Conservation (phyloP, 2,329 filamentous ascomycete species). For the Polychaeton citri region DNA sequence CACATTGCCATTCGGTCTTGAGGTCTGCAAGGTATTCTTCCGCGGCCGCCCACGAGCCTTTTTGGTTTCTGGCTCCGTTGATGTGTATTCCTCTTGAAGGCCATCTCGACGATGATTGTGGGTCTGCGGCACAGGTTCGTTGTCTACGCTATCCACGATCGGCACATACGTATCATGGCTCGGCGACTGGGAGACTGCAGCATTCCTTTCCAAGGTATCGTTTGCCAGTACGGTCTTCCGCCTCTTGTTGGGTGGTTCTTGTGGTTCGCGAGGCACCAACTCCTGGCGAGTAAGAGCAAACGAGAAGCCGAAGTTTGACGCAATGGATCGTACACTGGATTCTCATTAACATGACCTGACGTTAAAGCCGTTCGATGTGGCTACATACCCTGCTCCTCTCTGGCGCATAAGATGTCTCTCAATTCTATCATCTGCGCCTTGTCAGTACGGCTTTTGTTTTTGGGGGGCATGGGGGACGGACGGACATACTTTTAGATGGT, state of each 20-base stretch:
- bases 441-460: slow-evolving; percentile 2
- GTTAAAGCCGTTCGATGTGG: background rate
- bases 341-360: slow-evolving; percentile 1
- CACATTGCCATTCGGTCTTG: too few species aligned
- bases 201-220: too few species aligned
- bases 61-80: too few species aligned
- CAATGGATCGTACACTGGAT: slow-evolving; percentile 11
- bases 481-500: slow-evolving; percentile 10
- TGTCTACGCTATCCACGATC: too few species aligned
- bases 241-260: slow-evolving; percentile 1
- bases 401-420: slow-evolving; percentile 20
- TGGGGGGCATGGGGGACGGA: background rate
- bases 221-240: slow-evolving; percentile 9
- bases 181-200: too few species aligned
- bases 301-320: slow-evolving; percentile 18
- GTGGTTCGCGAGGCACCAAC: background rate
- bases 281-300: slow-evolving; percentile 6
- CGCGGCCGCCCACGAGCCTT: too few species aligned
- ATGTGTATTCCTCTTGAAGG: too few species aligned
- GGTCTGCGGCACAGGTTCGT: too few species aligned
- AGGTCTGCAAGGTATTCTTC: too few species aligned
- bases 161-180: too few species aligned
- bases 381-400: slow-evolving; percentile 17
- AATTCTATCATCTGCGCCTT: slow-evolving; percentile 12
- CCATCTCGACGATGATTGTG: too few species aligned